These are phyloP conservation scores for Blumeriella jaapii DNA, from an alignment of 2,329 filamentous ascomycete species.

Conservation along the genomic window DNA sequence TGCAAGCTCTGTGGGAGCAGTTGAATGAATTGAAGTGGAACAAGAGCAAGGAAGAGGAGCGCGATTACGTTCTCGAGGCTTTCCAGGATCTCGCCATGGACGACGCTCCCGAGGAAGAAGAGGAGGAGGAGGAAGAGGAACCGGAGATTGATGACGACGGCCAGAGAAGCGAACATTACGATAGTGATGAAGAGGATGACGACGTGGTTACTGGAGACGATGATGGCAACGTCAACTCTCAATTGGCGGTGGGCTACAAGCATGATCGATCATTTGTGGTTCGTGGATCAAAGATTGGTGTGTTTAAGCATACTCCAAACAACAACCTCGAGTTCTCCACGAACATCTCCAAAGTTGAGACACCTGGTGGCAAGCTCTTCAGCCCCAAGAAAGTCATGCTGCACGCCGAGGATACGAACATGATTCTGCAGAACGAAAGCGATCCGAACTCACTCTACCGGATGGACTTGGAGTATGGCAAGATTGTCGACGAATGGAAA, in stretches of 20 bases:
- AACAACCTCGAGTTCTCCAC: slow-evolving; percentile 93
- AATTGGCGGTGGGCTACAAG: slow-evolving; percentile 92
- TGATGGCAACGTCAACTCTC: slow-evolving; percentile 81
- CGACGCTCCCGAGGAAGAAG: slow-evolving; percentile 48
- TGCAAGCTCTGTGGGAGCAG: slow-evolving; percentile 95
- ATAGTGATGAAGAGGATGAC: slow-evolving; percentile 69
- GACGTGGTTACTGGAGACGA: slow-evolving; percentile 55
- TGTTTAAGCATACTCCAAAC: slow-evolving; percentile 92
- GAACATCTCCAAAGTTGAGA: slow-evolving; percentile 92
- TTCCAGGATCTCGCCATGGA: slow-evolving; percentile 94
- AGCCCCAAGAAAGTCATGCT: slow-evolving; percentile 60
- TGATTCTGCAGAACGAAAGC: slow-evolving; percentile 30
- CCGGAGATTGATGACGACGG: slow-evolving; percentile 46
- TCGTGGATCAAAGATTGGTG: slow-evolving; percentile 92
- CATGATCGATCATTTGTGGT: slow-evolving; percentile 96
- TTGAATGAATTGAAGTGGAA: slow-evolving; percentile 89
- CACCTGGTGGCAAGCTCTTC: slow-evolving; percentile 76
- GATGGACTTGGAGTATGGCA: slow-evolving; percentile 97
- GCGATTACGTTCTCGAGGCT: slow-evolving; percentile 87
- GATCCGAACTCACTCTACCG: slow-evolving; percentile 88
- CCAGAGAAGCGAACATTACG: slow-evolving; percentile 61
- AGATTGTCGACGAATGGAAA: slow-evolving; percentile 98
- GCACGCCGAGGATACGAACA: slow-evolving; percentile 27
- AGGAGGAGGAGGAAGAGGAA: slow-evolving; percentile 37
- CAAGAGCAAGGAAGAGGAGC: slow-evolving; percentile 84